A percentile compares a stretch with the other conserved stretches of the same genome.
These are phyloP conservation scores for Hibiscus syriacus DNA, from an alignment of 345 rosid species.

Conservation along the genomic window DNA sequence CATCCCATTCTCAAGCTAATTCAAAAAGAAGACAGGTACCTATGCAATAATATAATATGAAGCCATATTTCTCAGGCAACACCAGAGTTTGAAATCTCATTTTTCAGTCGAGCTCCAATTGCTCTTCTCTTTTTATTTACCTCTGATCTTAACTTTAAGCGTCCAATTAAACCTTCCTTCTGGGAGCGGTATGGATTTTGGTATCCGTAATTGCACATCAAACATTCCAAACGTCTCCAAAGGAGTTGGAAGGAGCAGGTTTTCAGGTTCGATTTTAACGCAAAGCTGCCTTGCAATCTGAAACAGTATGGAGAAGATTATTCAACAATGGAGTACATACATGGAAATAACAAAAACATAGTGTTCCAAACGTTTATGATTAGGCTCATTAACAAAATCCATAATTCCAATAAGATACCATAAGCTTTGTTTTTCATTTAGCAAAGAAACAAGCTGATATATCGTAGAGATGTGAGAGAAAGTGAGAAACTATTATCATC, in stretches of 20 bases:
- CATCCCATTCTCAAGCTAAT: too few species aligned
- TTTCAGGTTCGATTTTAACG: slow-evolving; percentile 68
- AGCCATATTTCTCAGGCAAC: neutral
- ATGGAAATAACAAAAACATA: neutral
- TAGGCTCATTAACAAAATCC: neutral
- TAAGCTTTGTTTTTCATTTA: neutral
- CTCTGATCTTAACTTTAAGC: slow-evolving; percentile 70
- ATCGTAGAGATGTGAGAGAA: neutral
- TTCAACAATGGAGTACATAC: neutral
- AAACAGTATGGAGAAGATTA: neutral
- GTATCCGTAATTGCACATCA: slow-evolving; percentile 66
- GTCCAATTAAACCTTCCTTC: slow-evolving; percentile 75
- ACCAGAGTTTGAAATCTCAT: neutral
- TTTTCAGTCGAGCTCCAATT: too few species aligned
- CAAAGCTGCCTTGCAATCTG: slow-evolving; percentile 84
- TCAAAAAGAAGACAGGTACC: neutral
- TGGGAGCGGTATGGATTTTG: slow-evolving; percentile 72
- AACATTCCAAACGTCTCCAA: slow-evolving; percentile 67
- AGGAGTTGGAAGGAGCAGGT: slow-evolving; percentile 50
- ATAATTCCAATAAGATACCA: neutral
- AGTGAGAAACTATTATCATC: neutral
- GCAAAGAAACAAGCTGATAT: neutral
- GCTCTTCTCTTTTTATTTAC: slow-evolving; percentile 34
- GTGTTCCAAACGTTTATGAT: neutral
- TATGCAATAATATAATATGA: neutral